Conservation (phyloP, 495 filamentous ascomycete species). For the Penicillium cosmopolitanum region DNA sequence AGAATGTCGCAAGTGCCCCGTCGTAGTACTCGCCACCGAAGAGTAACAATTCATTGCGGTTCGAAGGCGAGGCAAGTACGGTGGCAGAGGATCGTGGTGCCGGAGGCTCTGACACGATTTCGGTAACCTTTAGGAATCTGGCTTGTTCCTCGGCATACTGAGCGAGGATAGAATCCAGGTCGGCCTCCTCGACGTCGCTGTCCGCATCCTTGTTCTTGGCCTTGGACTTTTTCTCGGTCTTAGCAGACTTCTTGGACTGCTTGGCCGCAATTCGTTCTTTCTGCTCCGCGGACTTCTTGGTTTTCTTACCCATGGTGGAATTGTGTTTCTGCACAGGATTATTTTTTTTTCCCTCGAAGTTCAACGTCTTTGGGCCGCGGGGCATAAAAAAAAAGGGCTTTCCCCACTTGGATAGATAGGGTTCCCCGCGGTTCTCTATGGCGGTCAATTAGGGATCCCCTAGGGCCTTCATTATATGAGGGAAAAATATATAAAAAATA, state of each 20-base stretch:
- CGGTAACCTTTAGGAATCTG: conserved; percentile 90
- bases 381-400: conserved; percentile 29
- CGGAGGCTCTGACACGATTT: conserved; percentile 74
- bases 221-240: conserved; percentile 78
- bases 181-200: conserved; percentile 88
- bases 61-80: conserved; percentile 79
- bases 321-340: conserved; percentile 6
- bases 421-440: not conserved
- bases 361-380: conserved; percentile 22
- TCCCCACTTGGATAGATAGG: conserved; percentile 3
- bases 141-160: conserved; percentile 86
- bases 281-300: conserved; percentile 58
- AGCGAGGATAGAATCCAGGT: conserved; percentile 93
- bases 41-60: conserved; percentile 85
- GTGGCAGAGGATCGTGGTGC: conserved; percentile 77
- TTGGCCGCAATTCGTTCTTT: conserved; percentile 59
- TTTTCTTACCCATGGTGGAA: conserved; percentile 54
- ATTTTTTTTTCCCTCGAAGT: conserved; percentile 12
- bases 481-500: not conserved
- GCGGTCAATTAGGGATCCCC: not conserved
- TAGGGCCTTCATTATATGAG: conserved; percentile 3
- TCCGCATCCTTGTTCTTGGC: conserved; percentile 62
- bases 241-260: conserved; percentile 63
- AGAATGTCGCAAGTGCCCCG: conserved; percentile 64
- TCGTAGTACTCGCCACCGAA: conserved; percentile 84